Percentiles rank a stretch among this genome's conserved stretches.
Evolutionary conservation across 495 filamentous ascomycete genomes (phyloP).

Genomic region (Penicillium malachiteum): DNA sequence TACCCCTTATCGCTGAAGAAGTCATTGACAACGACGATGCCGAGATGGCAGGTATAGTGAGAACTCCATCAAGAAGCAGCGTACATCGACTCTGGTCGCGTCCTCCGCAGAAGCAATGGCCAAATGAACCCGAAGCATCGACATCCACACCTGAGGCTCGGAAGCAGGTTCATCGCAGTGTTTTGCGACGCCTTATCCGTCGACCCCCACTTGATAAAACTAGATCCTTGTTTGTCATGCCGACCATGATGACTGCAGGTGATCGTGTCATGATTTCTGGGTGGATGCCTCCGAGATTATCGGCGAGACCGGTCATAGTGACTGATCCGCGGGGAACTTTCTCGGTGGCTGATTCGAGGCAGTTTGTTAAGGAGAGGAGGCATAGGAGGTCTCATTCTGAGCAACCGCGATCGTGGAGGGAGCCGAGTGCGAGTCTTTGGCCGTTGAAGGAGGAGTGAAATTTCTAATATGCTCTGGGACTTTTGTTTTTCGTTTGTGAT

Average conservation of each 20-base stretch:
- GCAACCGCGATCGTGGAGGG: slow-evolving; percentile 42
- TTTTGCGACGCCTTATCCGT: slow-evolving; percentile 33
- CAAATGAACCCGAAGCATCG: slow-evolving; percentile 12
- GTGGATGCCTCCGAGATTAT: slow-evolving; percentile 20
- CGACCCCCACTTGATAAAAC: slow-evolving; percentile 39
- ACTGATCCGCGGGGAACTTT: background rate
- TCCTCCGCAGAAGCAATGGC: slow-evolving; percentile 4
- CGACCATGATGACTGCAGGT: slow-evolving; percentile 22
- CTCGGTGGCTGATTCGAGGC: slow-evolving; percentile 6
- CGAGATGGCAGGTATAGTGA: slow-evolving; percentile 38
- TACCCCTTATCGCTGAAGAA: slow-evolving; percentile 24
- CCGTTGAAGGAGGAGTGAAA: slow-evolving; percentile 31
- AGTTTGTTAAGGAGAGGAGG: slow-evolving; percentile 23
- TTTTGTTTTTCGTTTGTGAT: background rate
- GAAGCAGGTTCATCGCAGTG: slow-evolving; percentile 19
- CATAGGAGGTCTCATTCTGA: slow-evolving; percentile 46
- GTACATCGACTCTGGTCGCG: slow-evolving; percentile 26
- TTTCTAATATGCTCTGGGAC: background rate
- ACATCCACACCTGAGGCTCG: slow-evolving; percentile 14
- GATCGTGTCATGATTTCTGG: slow-evolving; percentile 26
- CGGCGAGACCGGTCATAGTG: slow-evolving; percentile 12
- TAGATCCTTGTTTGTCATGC: slow-evolving; percentile 34
- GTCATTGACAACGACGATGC: slow-evolving; percentile 23
- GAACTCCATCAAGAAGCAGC: slow-evolving; percentile 11
- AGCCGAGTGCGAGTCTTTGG: slow-evolving; percentile 41